A percentile compares a stretch with the other conserved stretches of the same genome.
phyloP scores from a whole-genome alignment of 1,139 yeast species.

The Lodderomyces theae region DNA sequence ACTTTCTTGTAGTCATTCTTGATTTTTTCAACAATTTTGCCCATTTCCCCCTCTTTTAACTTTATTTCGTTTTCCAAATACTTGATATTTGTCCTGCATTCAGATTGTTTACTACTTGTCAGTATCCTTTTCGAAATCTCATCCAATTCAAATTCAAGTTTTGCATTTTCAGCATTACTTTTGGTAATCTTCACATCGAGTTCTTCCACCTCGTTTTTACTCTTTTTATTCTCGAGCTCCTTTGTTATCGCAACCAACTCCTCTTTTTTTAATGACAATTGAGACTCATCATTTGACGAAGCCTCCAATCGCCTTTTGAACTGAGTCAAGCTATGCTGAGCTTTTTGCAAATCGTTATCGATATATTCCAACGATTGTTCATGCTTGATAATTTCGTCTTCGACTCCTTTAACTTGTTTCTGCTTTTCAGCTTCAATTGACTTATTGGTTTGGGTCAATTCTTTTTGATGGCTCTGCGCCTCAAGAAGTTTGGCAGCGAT shows the following conservation, averaged over 20 bases:
- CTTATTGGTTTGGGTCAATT: slow-evolving; percentile 11
- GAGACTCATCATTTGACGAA: slow-evolving; percentile 29
- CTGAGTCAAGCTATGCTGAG: slow-evolving; percentile 28
- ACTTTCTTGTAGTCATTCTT: slow-evolving; percentile 10
- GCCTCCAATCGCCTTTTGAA: slow-evolving; percentile 42
- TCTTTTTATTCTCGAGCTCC: slow-evolving; percentile 26
- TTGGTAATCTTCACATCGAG: slow-evolving; percentile 37
- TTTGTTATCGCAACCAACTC: slow-evolving; percentile 35
- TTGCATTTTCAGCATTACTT: slow-evolving; percentile 36
- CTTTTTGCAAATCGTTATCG: slow-evolving; percentile 28
- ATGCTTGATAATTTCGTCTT: slow-evolving; percentile 15
- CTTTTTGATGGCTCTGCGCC: slow-evolving; percentile 8
- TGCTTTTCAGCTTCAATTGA: slow-evolving; percentile 15
- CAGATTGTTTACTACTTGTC: slow-evolving; percentile 57
- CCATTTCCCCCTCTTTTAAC: slow-evolving; percentile 23
- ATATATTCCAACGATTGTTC: slow-evolving; percentile 15
- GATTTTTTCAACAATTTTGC: slow-evolving; percentile 11
- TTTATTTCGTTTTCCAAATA: slow-evolving; percentile 38
- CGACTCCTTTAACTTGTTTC: slow-evolving; percentile 14
- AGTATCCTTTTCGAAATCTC: slow-evolving; percentile 49
- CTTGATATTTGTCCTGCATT: slow-evolving; percentile 49
- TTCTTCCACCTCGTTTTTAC: slow-evolving; percentile 25
- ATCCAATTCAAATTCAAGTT: slow-evolving; percentile 55
- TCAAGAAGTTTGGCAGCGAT: slow-evolving; percentile 9
- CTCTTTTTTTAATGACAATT: slow-evolving; percentile 26